These are phyloP conservation scores for Cerrena zonata DNA, from an alignment of 1,284 basidiomycete genomes.

Conservation along the genomic window DNA sequence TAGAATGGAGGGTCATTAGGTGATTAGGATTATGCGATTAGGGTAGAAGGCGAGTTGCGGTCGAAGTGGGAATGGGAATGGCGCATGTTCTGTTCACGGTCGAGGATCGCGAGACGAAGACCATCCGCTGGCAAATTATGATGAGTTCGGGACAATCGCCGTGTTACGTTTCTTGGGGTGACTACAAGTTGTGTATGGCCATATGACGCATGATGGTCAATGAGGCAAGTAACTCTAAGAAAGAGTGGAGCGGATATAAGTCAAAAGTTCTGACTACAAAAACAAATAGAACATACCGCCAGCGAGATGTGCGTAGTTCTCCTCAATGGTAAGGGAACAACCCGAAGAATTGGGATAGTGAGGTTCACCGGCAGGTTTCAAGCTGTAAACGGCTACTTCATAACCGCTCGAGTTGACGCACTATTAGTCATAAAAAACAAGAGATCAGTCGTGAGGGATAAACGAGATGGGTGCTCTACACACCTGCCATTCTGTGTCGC, in stretches of 20 bases:
- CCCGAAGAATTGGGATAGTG: conserved; percentile 50
- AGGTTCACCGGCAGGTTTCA: conserved; percentile 51
- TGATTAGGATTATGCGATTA: background rate
- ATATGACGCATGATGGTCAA: conserved; percentile 65
- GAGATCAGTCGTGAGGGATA: background rate
- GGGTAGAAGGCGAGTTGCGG: background rate
- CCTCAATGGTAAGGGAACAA: conserved; percentile 57
- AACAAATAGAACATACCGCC: conserved; percentile 36
- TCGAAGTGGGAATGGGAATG: background rate
- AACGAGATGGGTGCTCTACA: conserved; percentile 17
- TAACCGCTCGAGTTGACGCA: conserved; percentile 47
- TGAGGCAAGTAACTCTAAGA: conserved; percentile 52
- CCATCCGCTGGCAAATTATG: too few relatives aligned
- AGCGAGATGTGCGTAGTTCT: conserved; percentile 48
- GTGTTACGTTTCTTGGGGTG: too few relatives aligned
- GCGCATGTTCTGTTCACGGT: too few relatives aligned
- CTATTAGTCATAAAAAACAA: conserved; percentile 25
- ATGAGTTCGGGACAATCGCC: too few relatives aligned
- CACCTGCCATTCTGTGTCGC: conserved; percentile 58
- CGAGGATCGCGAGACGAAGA: too few relatives aligned
- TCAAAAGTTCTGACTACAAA: too few relatives aligned
- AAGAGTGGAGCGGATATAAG: too few relatives aligned
- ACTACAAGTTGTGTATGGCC: conserved; percentile 41
- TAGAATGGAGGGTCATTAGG: background rate
- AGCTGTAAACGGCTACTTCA: conserved; percentile 53